phyloP scores from a whole-genome alignment of 768 basidiomycete genomes.

The Strobilomyces echinocephalus region DNA sequence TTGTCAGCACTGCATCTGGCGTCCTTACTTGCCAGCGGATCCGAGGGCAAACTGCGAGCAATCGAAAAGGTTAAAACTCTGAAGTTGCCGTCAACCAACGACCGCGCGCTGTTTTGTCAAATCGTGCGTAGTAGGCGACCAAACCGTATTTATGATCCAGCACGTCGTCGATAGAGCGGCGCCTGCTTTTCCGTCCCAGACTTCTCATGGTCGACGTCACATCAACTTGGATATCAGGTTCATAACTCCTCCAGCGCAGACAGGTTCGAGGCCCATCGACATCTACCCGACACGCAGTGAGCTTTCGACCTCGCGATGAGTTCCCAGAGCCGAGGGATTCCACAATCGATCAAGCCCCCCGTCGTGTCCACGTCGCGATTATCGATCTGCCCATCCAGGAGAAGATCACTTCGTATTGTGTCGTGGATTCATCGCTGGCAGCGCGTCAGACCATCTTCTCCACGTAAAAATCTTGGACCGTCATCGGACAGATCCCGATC shows the following conservation, averaged over 20 bases:
- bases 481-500: conserved; percentile 10
- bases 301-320: conserved; percentile 6
- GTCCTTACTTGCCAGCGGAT: not conserved
- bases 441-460: conserved; percentile 18
- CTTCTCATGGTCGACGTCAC: not conserved
- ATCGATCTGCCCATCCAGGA: conserved; percentile 13
- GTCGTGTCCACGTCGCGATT: conserved; percentile 12
- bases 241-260: not conserved
- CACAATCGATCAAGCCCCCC: conserved; percentile 10
- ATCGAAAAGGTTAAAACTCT: conserved; percentile 22
- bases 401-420: conserved; percentile 10
- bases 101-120: not conserved
- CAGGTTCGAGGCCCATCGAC: conserved; percentile 3
- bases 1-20: not conserved
- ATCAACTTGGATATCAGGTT: not conserved
- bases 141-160: not conserved
- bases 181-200: not conserved
- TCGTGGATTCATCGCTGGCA: conserved; percentile 5
- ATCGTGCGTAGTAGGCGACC: not conserved
- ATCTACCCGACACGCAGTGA: not conserved
- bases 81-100: conserved; percentile 11
- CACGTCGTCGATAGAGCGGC: not conserved
- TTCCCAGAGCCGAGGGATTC: conserved; percentile 13
- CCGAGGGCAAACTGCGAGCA: not conserved
- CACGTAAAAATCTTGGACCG: conserved; percentile 18